Evolutionary conservation across 2,329 filamentous ascomycete species (phyloP), one percentile per base, ranked within the genome.

Genomic region (Calonectria hawksworthii): DNA sequence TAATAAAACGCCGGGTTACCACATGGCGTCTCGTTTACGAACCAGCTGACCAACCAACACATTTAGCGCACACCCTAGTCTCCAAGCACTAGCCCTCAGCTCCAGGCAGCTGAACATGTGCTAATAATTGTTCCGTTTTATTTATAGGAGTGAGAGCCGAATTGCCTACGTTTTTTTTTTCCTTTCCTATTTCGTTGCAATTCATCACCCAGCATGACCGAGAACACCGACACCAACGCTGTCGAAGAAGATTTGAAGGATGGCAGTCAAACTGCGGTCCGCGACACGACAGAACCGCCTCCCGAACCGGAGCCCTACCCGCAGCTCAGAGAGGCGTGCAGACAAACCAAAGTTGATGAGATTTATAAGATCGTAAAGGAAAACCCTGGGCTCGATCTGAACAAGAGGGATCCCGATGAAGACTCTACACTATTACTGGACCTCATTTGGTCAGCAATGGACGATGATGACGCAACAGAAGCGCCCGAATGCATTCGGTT

Each of bases 371-470:
- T 69, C 26, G n/a, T 73, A 44, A 18, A 32, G n/a, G 10, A 65
- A 30, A 54, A 56, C 44, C 44, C 71, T 7, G 54, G 50, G 32
- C 34, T 73, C 3, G 54, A 73, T 41, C 71, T 73, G 47, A 69
- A 73, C 14, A 52, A 56, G 18, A 52, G 50, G 10, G 71, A 68
- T 5, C 47, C 56, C 5, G 65, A 73, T 14, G 21, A 67, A n/a
- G 70, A 64, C 10, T 18, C 21, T 28, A 68, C 70, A 7, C 63
- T 52, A 10, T 36, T 72, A 1, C n/a, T 72, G 14, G 63, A 72
- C 18, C 51, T 72, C 28, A 63, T 72, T 38, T 36, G 13, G n/a
- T 28, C 18, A 3, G 28, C 38, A 10, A 30, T 38, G 8, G 21
- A 67, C 28, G n/a, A 72, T 2, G 50, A 51, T 8, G 69, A 59